phyloP scores from a whole-genome alignment of 805 yeast species.

The Metschnikowia santaceciliae region DNA sequence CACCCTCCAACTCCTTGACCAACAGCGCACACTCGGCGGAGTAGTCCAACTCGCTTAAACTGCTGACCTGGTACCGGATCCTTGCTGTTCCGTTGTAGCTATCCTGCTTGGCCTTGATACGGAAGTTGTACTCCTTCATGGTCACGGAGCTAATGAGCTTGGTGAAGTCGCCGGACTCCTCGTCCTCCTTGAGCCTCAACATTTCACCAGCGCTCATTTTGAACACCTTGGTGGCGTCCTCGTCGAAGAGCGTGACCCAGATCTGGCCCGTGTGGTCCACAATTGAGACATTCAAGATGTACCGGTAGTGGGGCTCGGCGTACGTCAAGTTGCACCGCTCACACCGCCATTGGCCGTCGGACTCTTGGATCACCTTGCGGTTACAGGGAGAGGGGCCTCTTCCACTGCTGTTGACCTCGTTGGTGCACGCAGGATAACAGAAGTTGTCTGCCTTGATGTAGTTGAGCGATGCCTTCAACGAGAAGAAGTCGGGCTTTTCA shows the following conservation, averaged over 20 bases:
- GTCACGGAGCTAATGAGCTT: conserved; percentile 45
- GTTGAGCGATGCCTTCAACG: conserved; percentile 68
- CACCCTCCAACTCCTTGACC: conserved; percentile 36
- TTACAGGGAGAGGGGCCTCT: conserved; percentile 48
- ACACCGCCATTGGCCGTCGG: conserved; percentile 81
- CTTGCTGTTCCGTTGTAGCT: conserved; percentile 74
- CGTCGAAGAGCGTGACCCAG: conserved; percentile 87
- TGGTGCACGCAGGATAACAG: conserved; percentile 85
- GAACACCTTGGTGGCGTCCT: conserved; percentile 66
- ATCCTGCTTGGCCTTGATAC: conserved; percentile 80
- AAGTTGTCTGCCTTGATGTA: conserved; percentile 71
- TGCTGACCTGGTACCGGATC: conserved; percentile 67
- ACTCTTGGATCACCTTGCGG: conserved; percentile 74
- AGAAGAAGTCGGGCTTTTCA: conserved; percentile 78
- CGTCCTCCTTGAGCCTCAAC: conserved; percentile 35
- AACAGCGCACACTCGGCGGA: conserved; percentile 58
- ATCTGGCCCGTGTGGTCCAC: conserved; percentile 78
- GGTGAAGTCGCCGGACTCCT: conserved; percentile 41
- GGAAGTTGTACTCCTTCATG: conserved; percentile 69
- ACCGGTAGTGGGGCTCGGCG: conserved; percentile 71
- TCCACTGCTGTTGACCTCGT: conserved; percentile 39
- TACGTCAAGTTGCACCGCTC: conserved; percentile 79
- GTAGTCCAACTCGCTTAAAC: conserved; percentile 51
- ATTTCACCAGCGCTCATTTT: conserved; percentile 66
- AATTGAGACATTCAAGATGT: conserved; percentile 70